Conservation (phyloP, 2,329 filamentous ascomycete genomes). For the Pochonia chlamydosporia region DNA sequence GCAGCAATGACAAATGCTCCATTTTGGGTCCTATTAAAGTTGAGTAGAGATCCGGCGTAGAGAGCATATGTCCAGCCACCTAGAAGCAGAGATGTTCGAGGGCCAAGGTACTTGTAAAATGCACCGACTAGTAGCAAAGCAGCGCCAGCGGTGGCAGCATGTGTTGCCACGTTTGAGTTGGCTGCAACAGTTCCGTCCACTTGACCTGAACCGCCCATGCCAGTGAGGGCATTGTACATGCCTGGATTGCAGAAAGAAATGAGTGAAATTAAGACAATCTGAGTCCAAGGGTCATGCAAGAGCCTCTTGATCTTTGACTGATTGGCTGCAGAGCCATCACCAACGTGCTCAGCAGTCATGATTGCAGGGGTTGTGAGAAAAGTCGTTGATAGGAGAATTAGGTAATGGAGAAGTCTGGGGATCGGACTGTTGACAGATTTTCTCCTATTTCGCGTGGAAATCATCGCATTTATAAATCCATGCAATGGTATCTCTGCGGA, state of each 20-base stretch:
- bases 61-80: conserved; percentile 41
- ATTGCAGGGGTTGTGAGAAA: neutral
- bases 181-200: conserved; percentile 37
- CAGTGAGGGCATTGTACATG: conserved; percentile 42
- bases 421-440: too few species aligned
- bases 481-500: neutral
- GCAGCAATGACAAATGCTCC: conserved; percentile 37
- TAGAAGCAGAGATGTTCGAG: conserved; percentile 34
- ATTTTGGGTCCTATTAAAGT: conserved; percentile 34
- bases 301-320: conserved; percentile 18
- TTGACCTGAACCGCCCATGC: conserved; percentile 39
- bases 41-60: conserved; percentile 36
- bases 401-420: too few species aligned
- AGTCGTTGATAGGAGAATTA: too few species aligned
- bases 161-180: conserved; percentile 38
- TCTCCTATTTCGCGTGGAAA: too few species aligned
- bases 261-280: conserved; percentile 41
- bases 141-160: conserved; percentile 34
- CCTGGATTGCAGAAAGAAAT: conserved; percentile 44
- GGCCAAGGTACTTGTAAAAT: conserved; percentile 35
- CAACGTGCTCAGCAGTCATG: conserved; percentile 1
- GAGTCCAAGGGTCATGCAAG: conserved; percentile 39
- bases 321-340: neutral
- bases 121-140: conserved; percentile 38
- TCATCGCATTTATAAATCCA: neutral